Base-by-base conservation (phyloP, 2,329 filamentous ascomycete species). In the Hypoxylon sp. region DNA sequence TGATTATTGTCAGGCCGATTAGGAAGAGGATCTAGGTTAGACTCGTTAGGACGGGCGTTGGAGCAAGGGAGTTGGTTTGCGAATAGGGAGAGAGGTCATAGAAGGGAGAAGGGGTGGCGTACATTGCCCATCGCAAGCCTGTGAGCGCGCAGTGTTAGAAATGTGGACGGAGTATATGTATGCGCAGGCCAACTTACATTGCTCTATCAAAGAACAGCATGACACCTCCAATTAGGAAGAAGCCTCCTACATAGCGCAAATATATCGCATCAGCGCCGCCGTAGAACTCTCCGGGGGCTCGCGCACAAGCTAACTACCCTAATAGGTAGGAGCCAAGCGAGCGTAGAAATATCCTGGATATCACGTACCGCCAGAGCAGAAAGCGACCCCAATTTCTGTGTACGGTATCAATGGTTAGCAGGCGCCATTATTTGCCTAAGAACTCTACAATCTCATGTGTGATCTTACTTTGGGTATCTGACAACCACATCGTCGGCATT, bases 101-200 rank as follows among this genome's bases (percentile, higher is more conserved):
- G 19, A 46, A 34, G 46, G 55, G 65, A 63, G 63, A 65, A 56
- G 68, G 28, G 55, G 62, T 25, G 38, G 67, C 84, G 76, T 87
- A 95, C 92, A 78, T 98, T 98, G 83, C 96, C 96, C 96, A 98
- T 98, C 73, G 95, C 95, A 62, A 99, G 89, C 89, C 93, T 96
- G 25, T 49, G 23, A 59, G 72, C 6, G 41, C 60, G 55, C 19
- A 19, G 69, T 48, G 67, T 75, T 65, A 75, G 65, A 41, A 51
- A n/a, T 45, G 38, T 19, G 19, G 23, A 32, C 10, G 50, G 56
- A 11, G 38, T n/a, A 21, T 4, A 38, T 55, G 49, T 23, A 43
- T 28, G 30, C 21, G 60, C 63, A 19, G 19, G 14, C 45, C 9
- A 85, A 85, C 90, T 77, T 84, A 95, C 93, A 98, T 94, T 76